Evolutionary conservation across 2,329 filamentous ascomycete species (phyloP).

Genomic region (Cladophialophora exuberans): DNA sequence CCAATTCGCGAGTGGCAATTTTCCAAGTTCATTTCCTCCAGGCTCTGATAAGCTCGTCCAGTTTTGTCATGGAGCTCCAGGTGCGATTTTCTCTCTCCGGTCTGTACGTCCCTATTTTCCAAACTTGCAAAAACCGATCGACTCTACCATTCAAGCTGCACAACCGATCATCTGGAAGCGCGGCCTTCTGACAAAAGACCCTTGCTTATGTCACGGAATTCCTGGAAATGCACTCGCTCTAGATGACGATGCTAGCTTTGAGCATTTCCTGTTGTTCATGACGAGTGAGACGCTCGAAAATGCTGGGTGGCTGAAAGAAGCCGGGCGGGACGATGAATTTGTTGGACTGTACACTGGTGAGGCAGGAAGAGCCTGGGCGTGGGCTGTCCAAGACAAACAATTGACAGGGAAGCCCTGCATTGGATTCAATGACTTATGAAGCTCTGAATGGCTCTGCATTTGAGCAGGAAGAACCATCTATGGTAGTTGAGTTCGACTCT

Average conservation of each 20-base stretch:
- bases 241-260: constrained; percentile 25
- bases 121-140: constrained; percentile 21
- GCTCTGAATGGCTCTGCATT: not conserved
- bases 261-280: constrained; percentile 26
- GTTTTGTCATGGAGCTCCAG: constrained; percentile 70
- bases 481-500: not conserved
- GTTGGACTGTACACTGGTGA: constrained; percentile 56
- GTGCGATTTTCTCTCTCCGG: constrained; percentile 62
- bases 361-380: constrained; percentile 53
- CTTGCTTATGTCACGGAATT: constrained; percentile 68
- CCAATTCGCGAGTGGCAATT: constrained; percentile 67
- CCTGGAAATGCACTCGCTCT: constrained; percentile 63
- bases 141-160: constrained; percentile 32
- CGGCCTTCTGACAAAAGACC: constrained; percentile 65
- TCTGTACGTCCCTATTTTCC: constrained; percentile 59
- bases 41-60: constrained; percentile 54
- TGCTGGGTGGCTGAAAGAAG: constrained; percentile 27
- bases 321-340: constrained; percentile 55
- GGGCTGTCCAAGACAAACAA: constrained; percentile 37
- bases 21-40: constrained; percentile 54
- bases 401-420: constrained; percentile 23
- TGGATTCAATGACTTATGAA: constrained; percentile 34
- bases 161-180: constrained; percentile 59
- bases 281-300: constrained; percentile 28
- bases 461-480: not conserved